These are phyloP conservation scores for Dendrobium chrysotoxum DNA, from an alignment of 106 monocot species.

Conservation along the genomic window DNA sequence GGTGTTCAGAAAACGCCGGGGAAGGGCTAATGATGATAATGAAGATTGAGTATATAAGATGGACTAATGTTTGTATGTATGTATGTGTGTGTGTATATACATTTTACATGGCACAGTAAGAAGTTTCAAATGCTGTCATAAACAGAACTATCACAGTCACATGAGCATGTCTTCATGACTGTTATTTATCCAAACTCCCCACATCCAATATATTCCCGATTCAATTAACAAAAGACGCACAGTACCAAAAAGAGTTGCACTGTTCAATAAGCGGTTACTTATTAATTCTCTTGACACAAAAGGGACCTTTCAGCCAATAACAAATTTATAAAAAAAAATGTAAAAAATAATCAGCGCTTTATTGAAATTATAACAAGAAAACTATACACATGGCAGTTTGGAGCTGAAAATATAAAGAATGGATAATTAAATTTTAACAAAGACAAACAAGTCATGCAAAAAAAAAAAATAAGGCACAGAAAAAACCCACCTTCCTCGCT, in stretches of 20 bases:
- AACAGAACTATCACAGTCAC: background rate
- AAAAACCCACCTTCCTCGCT: conserved; percentile 44
- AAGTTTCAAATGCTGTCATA: background rate
- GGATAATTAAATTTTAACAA: background rate
- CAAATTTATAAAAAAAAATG: background rate
- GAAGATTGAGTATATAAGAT: background rate
- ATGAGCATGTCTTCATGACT: background rate
- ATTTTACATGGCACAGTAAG: background rate
- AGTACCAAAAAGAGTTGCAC: background rate
- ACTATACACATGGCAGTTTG: background rate
- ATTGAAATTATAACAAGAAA: background rate
- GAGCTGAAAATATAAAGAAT: background rate
- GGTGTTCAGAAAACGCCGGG: background rate
- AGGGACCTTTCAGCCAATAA: background rate
- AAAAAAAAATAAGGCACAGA: background rate
- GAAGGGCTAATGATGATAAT: background rate
- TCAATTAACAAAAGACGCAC: background rate
- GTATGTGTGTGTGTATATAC: no score
- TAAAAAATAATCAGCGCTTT: background rate
- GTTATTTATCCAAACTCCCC: background rate
- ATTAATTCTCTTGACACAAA: background rate
- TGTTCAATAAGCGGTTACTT: no score
- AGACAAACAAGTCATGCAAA: background rate
- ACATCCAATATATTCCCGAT: background rate
- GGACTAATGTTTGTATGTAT: no score